Evolutionary conservation across 1,139 yeast genomes (phyloP), one percentile per base, ranked within the genome.

Genomic region (Suhomyces chickasaworum): DNA sequence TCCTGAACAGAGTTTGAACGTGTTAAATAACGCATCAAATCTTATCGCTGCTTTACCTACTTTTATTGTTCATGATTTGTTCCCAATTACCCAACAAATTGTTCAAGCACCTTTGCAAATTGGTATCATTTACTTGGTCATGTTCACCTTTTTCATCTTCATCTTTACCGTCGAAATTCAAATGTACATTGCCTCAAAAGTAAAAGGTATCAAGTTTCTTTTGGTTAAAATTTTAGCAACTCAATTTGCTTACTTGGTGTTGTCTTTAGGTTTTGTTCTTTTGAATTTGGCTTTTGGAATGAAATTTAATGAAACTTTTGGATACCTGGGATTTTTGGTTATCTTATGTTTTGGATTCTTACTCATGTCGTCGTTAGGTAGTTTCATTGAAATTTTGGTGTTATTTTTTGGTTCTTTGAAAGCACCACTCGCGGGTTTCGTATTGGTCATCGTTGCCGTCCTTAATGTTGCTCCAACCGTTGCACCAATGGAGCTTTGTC

Each of bases 341-440:
- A 56, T 66, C 40, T 79, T 83, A 83, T 59, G 68, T 57, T 55
- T 72, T 46, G 65, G 73, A 0, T 79, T 59, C 53, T 58, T 79
- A 46, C 62, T 74, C 8, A 75, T 78, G 72, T 65, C 78, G 1
- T 76, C 82, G 0, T 67, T 78, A 41, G 84, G 84, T 27, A 75
- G 80, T 25, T 64, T 76, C 10, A 75, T 77, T 49, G 83, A 79
- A 57, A 69, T 70, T 31, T 59, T 68, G 38, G 73, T 73, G 0
- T 52, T 77, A 42, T 46, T 73, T 15, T 57, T 71, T 12, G 68
- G 74, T 47, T 66, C 75, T 0, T 44, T 65, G 13, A 66, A 71
- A 41, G 76, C 75, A 2, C 77, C 40, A 12, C 44, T 73, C 45
- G 65, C 77, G 54, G 83, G 84, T 3, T 70, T 78, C 49, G 71